Conservation (phyloP, 2,329 filamentous ascomycete species). For the Ophiocordyceps unilateralis region DNA sequence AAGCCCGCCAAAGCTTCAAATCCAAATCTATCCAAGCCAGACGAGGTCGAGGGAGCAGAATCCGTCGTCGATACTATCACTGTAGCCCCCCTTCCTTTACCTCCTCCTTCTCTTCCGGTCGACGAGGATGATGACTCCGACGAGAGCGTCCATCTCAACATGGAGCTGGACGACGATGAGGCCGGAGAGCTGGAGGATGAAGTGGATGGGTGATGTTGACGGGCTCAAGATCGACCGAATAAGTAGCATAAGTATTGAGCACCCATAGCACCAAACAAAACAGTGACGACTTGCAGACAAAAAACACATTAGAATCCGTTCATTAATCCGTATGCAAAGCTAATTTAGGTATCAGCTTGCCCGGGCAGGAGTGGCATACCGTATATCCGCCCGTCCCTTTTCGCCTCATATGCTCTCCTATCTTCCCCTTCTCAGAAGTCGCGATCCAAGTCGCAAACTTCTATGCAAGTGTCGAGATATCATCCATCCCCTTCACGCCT, state of each 20-base stretch:
- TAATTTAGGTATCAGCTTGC: not conserved
- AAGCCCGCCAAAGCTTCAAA: conserved; percentile 9
- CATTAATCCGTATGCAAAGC: not conserved
- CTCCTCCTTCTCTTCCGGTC: not conserved
- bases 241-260: not conserved
- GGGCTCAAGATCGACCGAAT: not conserved
- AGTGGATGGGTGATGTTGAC: conserved; percentile 5
- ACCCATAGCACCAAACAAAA: not conserved
- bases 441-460: not conserved
- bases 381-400: not conserved
- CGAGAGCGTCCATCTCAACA: conserved; percentile 40
- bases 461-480: not conserved
- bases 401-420: not conserved
- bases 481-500: not conserved
- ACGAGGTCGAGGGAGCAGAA: conserved; percentile 16
- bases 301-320: not conserved
- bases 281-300: not conserved
- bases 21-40: conserved; percentile 19
- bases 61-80: not conserved
- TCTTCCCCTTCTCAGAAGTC: not conserved
- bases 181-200: conserved; percentile 21
- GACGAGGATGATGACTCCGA: conserved; percentile 30
- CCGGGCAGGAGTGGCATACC: not conserved
- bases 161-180: conserved; percentile 37
- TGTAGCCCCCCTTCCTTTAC: not conserved